Base-by-base conservation (phyloP, 106 monocot genomes). In the Apostasia ramifera region DNA sequence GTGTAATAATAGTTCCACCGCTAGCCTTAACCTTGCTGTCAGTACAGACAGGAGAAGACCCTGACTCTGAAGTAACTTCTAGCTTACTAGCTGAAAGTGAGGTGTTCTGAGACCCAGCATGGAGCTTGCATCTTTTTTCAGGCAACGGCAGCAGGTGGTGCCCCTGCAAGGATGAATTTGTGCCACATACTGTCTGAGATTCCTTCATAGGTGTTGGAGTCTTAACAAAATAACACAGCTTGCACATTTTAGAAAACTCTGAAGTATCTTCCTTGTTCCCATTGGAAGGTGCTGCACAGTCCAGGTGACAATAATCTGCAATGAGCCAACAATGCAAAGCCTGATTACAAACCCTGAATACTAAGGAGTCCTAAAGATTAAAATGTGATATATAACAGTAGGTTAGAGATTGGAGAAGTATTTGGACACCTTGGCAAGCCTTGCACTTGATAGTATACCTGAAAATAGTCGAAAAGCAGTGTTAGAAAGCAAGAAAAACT, bases 281-380 rank as follows among this genome's bases (percentile, higher is more conserved):
- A 66, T 41, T 42, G 10, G 78, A 84, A 69, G 70, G 37, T 15
- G 68, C 42, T 49, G 80, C 71, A 65, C 91, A 95, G 44, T 77
- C 70, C 71, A 76, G 79, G 70, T 95, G 95, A 77, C 81, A 86
- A 61, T 81, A 79, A 78, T 83, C 95, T 95, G 74, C 67, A 43
- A 67, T 51, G 37, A 77, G 14, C 8, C 53, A 52, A 75, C 41
- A 52, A 65, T 26, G 62, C 44, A 42, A 3, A 43, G 43, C 6
- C 43, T 45, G 44, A 65, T 48, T 43, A 49, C 8, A 15, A 15
- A 8, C 14, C 26, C 48, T 65, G 26, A 47, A 65, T 7, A 5
- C 44, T 42, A 44, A 11, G 43, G 12, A 11, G 12, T 8, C 47
- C 47, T 47, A 64, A 64, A 44, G 43, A 61, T 1, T 7, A 15